Conservation (phyloP, 2,329 filamentous ascomycete genomes). For the Blastomyces parvus region DNA sequence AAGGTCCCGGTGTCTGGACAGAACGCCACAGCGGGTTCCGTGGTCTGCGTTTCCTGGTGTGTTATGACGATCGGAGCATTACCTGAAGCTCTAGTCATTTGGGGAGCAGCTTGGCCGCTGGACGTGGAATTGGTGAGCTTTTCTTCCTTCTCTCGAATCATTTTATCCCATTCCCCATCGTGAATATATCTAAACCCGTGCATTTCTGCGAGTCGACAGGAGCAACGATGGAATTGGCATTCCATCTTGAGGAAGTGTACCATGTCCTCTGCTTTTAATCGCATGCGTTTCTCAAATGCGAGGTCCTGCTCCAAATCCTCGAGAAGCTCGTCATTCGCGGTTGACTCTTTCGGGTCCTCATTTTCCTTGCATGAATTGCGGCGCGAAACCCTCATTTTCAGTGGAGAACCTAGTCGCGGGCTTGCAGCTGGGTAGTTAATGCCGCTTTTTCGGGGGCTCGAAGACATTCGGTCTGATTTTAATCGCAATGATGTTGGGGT, state of each 20-base stretch:
- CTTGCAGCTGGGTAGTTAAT: constrained; percentile 16
- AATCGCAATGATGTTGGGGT: constrained; percentile 25
- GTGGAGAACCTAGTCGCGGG: constrained; percentile 13
- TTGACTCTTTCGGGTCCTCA: constrained; percentile 18
- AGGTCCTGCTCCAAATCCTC: constrained; percentile 42
- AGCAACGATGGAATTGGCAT: constrained; percentile 41
- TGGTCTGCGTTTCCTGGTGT: constrained; percentile 9
- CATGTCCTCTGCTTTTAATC: constrained; percentile 47
- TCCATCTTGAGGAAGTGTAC: constrained; percentile 43
- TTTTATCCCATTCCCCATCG: constrained; percentile 27
- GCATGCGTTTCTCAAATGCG: constrained; percentile 40
- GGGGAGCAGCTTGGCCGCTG: not conserved
- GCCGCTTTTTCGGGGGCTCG: constrained; percentile 10
- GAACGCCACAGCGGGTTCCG: constrained; percentile 34
- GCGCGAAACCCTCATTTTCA: constrained; percentile 6
- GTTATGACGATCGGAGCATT: not conserved
- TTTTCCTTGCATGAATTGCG: constrained; percentile 18
- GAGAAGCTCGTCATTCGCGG: constrained; percentile 36
- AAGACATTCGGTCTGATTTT: constrained; percentile 4
- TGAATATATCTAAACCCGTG: constrained; percentile 33
- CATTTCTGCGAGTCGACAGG: constrained; percentile 38
- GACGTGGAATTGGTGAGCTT: not conserved
- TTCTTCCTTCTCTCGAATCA: constrained; percentile 10
- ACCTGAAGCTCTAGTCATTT: not conserved
- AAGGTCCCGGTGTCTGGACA: constrained; percentile 39